phyloP scores from a whole-genome alignment of 345 rosid genomes.

The Erucastrum elatum region DNA sequence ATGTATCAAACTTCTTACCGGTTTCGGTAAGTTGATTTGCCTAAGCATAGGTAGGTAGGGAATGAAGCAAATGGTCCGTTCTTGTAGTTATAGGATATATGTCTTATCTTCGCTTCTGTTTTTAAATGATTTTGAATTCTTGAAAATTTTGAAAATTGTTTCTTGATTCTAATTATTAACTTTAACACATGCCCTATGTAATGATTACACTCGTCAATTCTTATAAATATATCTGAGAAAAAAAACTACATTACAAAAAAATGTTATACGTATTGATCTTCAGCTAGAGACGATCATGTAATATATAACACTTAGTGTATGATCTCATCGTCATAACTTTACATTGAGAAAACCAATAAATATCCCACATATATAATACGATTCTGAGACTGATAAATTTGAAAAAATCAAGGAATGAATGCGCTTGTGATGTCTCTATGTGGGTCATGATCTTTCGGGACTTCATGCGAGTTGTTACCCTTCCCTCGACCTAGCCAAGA shows the following conservation, averaged over 20 bases:
- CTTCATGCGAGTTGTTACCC: constrained; percentile 13
- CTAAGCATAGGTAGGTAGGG: constrained; percentile 9
- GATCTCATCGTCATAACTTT: too few species aligned
- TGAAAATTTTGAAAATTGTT: neutral
- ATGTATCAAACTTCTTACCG: neutral
- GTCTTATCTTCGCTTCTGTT: constrained; percentile 8
- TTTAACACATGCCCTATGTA: too few species aligned
- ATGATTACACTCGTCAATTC: too few species aligned
- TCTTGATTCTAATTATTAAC: neutral
- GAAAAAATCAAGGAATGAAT: constrained; percentile 24
- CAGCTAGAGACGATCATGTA: too few species aligned
- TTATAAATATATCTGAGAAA: too few species aligned
- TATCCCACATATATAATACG: constrained; percentile 14
- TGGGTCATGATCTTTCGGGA: constrained; percentile 21
- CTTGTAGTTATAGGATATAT: constrained; percentile 29
- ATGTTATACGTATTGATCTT: too few species aligned
- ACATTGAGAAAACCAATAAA: neutral
- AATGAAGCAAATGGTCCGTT: constrained; percentile 41
- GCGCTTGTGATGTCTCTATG: constrained; percentile 31
- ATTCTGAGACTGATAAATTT: neutral
- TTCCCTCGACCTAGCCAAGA: constrained; percentile 38
- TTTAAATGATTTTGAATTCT: neutral
- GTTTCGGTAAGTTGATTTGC: neutral
- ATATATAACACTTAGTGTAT: too few species aligned
- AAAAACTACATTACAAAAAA: too few species aligned